These are phyloP conservation scores for Penicillium sclerotiorum DNA, from an alignment of 2,329 filamentous ascomycete species.

Conservation along the genomic window DNA sequence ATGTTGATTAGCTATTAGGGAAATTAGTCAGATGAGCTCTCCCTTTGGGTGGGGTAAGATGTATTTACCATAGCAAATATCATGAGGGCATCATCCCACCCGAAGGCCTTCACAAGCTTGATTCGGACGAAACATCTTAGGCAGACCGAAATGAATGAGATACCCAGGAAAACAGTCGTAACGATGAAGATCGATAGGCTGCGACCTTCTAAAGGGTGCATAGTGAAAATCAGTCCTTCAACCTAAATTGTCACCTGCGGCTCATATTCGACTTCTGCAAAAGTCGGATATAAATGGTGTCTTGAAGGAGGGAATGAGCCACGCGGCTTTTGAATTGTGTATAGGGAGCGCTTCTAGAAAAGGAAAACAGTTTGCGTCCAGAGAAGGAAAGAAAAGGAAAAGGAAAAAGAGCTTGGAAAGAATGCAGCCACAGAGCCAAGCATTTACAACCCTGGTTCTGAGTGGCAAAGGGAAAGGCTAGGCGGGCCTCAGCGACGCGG, in stretches of 20 bases:
- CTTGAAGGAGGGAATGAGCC: no score
- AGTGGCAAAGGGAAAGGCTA: conserved; percentile 19
- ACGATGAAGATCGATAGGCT: conserved; percentile 37
- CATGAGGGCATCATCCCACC: conserved; percentile 43
- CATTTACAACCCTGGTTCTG: conserved; percentile 10
- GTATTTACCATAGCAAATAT: conserved; percentile 38
- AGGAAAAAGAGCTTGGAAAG: not conserved
- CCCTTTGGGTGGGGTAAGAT: not conserved
- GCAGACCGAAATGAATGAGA: conserved; percentile 37
- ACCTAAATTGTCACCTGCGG: conserved; percentile 9
- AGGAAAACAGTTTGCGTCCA: not conserved
- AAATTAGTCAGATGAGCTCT: not conserved
- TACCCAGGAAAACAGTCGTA: conserved; percentile 33
- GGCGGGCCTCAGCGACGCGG: conserved; percentile 9
- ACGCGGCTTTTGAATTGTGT: no score
- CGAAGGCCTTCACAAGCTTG: conserved; percentile 38
- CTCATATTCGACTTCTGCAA: conserved; percentile 9
- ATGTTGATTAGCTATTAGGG: conserved; percentile 32
- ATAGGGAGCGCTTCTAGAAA: not conserved
- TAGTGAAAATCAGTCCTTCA: conserved; percentile 19
- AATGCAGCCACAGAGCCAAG: conserved; percentile 10
- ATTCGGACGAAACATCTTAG: conserved; percentile 42
- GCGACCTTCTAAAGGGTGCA: conserved; percentile 35
- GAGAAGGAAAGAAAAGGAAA: conserved; percentile 3
- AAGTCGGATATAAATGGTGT: no score